These are phyloP conservation scores for Didymella glomerata DNA, from an alignment of 2,329 filamentous ascomycete species.

Conservation along the genomic window DNA sequence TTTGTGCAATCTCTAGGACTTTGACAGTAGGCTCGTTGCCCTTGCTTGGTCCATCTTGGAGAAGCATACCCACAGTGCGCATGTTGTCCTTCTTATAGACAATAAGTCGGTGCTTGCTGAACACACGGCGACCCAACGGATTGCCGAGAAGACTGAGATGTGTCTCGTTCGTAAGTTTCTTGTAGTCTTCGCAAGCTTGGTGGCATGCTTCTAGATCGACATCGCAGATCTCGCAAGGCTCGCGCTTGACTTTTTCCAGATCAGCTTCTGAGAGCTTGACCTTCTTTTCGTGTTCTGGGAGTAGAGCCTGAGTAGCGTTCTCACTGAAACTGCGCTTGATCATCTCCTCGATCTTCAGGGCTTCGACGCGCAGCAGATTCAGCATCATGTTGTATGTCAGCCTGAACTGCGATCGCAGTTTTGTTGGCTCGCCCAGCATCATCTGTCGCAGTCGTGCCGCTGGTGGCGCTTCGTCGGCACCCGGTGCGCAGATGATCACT, in stretches of 20 bases:
- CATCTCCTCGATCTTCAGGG: slow-evolving; percentile 99
- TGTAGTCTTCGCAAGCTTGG: slow-evolving; percentile 80
- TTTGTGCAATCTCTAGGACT: slow-evolving; percentile 77
- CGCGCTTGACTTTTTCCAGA: slow-evolving; percentile 86
- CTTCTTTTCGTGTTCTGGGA: slow-evolving; percentile 95
- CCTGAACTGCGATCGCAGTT: slow-evolving; percentile 93
- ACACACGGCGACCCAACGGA: slow-evolving; percentile 82
- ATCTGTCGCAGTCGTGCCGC: slow-evolving; percentile 85
- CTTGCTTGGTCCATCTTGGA: slow-evolving; percentile 75
- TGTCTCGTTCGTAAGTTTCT: slow-evolving; percentile 79
- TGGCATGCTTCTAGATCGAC: slow-evolving; percentile 81
- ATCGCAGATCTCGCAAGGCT: slow-evolving; percentile 84
- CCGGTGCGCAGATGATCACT: slow-evolving; percentile 87
- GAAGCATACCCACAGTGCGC: slow-evolving; percentile 80
- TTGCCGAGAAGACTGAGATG: slow-evolving; percentile 80
- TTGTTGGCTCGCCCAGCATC: slow-evolving; percentile 95
- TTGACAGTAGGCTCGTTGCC: slow-evolving; percentile 75
- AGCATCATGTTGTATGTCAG: slow-evolving; percentile 99
- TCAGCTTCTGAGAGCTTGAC: slow-evolving; percentile 92
- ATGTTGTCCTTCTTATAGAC: slow-evolving; percentile 86
- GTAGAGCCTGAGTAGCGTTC: slow-evolving; percentile 91
- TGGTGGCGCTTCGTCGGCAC: slow-evolving; percentile 86
- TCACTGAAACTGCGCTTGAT: slow-evolving; percentile 99
- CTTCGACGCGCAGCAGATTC: slow-evolving; percentile 92
- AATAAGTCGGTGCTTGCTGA: slow-evolving; percentile 76